Conservation (phyloP, 176 grass and related monocot species). For the Aegilops bicornis region DNA sequence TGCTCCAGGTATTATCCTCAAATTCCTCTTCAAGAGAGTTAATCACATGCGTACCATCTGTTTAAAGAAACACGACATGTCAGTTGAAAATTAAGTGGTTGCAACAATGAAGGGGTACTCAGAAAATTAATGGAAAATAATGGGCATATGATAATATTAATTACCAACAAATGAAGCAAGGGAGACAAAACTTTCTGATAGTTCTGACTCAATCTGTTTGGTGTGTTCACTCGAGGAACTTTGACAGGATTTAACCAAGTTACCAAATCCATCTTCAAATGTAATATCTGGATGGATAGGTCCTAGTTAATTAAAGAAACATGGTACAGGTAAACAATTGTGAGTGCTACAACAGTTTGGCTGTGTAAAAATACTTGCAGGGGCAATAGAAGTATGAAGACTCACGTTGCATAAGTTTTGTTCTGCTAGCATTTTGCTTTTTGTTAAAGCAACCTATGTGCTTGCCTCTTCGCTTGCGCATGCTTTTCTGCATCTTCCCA, state of each 20-base stretch:
- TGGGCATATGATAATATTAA: not conserved
- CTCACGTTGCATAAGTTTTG: not conserved
- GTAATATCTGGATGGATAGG: not conserved
- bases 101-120: no score
- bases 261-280: not conserved
- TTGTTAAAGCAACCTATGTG: not conserved
- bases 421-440: not conserved
- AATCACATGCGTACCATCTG: no score
- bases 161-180: not conserved
- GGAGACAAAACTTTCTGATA: conserved; percentile 11
- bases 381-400: not conserved
- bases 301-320: not conserved
- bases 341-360: not conserved
- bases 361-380: not conserved
- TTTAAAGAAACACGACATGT: no score
- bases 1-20: no score
- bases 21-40: no score
- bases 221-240: not conserved
- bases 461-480: not conserved
- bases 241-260: conserved; percentile 4
- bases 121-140: not conserved
- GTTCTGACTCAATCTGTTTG: not conserved
- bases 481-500: conserved; percentile 11
- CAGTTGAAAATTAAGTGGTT: no score
- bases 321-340: not conserved